These are phyloP conservation scores for Allium cepa DNA, from an alignment of 106 monocot genomes.

Conservation along the genomic window DNA sequence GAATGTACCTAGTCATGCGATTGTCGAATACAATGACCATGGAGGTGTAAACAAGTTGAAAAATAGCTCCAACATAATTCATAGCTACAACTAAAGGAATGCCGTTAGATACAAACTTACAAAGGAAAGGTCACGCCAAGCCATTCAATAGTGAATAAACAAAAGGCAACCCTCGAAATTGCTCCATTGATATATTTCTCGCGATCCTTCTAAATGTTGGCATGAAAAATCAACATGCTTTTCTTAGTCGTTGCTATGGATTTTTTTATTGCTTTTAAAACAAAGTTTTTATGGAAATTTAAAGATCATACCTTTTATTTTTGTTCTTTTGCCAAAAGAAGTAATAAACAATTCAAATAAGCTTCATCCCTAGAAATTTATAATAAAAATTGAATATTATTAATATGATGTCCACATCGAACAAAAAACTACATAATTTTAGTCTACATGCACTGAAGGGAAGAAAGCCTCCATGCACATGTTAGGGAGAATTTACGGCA, in stretches of 20 bases:
- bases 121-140: conserved; percentile 81
- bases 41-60: conserved; percentile 61
- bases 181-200: conserved; percentile 69
- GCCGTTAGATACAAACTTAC: conserved; percentile 39
- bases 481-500: too few species aligned
- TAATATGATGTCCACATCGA: too few species aligned
- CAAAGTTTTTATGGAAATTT: neutral
- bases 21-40: conserved; percentile 65
- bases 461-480: too few species aligned
- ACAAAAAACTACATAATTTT: too few species aligned
- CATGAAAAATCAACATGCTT: neutral
- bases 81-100: conserved; percentile 73
- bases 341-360: too few species aligned
- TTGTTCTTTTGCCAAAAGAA: too few species aligned
- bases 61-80: conserved; percentile 77
- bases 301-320: neutral
- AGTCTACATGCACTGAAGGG: too few species aligned
- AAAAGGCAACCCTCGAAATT: conserved; percentile 29
- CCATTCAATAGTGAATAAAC: conserved; percentile 21
- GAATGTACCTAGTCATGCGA: conserved; percentile 32
- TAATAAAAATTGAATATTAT: too few species aligned
- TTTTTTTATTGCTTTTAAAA: neutral
- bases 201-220: conserved; percentile 82
- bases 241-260: too few species aligned
- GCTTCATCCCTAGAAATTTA: too few species aligned